phyloP scores from a whole-genome alignment of 176 grass and related monocot genomes.

The Zoysia japonica region DNA sequence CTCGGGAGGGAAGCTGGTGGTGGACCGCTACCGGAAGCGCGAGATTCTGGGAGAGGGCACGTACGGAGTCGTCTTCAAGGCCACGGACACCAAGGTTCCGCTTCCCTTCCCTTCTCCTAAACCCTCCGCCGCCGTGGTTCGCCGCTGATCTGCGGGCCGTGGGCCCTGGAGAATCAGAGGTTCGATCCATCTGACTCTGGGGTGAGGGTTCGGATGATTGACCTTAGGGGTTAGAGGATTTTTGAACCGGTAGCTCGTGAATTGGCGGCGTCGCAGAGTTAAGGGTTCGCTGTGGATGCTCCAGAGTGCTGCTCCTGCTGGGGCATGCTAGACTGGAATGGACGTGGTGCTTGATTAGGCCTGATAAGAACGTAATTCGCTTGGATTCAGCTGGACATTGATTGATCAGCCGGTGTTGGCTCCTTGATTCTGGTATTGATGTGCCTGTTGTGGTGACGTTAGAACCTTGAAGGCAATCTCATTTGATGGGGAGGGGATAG shows the following conservation, averaged over 20 bases:
- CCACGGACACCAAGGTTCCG: conserved; percentile 76
- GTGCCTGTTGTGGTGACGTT: neutral
- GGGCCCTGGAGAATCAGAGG: conserved; percentile 1
- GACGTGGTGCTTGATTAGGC: neutral
- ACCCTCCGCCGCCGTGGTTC: neutral
- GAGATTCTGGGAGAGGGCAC: conserved; percentile 88
- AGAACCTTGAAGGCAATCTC: neutral
- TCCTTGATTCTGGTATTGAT: neutral
- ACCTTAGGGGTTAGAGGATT: conserved; percentile 15
- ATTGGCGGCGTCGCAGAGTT: conserved; percentile 6
- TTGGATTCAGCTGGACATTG: neutral
- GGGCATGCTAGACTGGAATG: neutral
- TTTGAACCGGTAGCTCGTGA: neutral
- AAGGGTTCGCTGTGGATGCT: neutral
- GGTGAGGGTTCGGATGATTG: neutral
- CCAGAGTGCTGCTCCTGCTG: neutral
- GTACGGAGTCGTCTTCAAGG: conserved; percentile 93
- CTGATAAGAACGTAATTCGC: neutral
- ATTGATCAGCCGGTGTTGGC: too few species aligned
- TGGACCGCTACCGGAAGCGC: conserved; percentile 83
- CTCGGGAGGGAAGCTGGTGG: conserved; percentile 59
- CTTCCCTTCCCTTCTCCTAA: neutral
- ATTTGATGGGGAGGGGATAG: neutral
- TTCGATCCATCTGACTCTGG: conserved; percentile 4
- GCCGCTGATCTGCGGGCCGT: conserved; percentile 36